Base-by-base conservation (phyloP, 23 red algal species). In the Gracilaria domingensis region DNA sequence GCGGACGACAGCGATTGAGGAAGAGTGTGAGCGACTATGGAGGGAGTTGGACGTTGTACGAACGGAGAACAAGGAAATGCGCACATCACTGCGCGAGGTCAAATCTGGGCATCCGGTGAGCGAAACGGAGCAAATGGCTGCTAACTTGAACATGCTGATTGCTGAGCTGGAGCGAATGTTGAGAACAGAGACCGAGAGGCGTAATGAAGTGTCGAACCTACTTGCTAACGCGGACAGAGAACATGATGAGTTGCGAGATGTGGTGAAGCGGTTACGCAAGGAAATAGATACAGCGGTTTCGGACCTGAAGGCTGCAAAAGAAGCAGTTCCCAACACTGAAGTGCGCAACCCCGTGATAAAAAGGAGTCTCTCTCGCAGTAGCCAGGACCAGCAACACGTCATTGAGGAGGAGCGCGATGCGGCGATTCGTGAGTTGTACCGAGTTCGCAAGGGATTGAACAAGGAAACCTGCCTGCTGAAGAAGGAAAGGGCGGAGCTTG, bases 401-500 rank as follows among this genome's bases (percentile, higher is more conserved):
- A 37, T 25, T 58, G 20, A 78, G 12, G 85, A 88, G 85, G 88
- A 81, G 32, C 74, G 88, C 12, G 88, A 91, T 62, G 40, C 35
- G 21, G 88, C 88, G 7, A 26, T 91, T 35, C 56, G 77, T 21
- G 88, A 91, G 60, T 28, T 91, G n/a, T 91, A 82, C 56, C 54
- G 78, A 17, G 88, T 91, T 23, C 74, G 88, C 34, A 91, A 91
- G 64, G 53, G 45, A 37, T 18, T 91, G 56, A 91, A 91, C 57
- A 91, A 81, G 32, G 35, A 91, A 61, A 91, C 82, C 28, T 55
- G 60, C 28, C 26, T n/a, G 28, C 70, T 91, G 29, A 91, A 82
- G 45, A 67, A 69, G n/a, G 88, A 91, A 58, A 91, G 79, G 37
- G 33, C 36, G 11, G 64, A 91, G 18, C 75, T 91, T 21, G 70